Percentiles rank a stretch among this genome's conserved stretches.
phyloP scores from a whole-genome alignment of 805 yeast genomes.

The Suhomyces kilbournensis region DNA sequence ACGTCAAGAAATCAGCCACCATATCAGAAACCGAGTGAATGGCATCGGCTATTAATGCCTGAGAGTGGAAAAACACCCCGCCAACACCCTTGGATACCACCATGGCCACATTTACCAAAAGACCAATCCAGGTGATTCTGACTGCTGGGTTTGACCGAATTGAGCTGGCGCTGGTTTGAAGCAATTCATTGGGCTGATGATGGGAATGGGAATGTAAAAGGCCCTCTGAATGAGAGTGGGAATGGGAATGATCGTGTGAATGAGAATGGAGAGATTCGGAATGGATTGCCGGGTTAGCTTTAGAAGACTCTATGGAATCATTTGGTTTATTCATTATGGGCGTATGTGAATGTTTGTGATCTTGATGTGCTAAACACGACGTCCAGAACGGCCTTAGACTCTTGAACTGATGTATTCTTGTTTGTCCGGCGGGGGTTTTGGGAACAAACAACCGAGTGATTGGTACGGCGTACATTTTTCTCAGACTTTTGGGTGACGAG shows the following conservation, averaged over 20 bases:
- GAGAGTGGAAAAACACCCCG: constrained; percentile 90
- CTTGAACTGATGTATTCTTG: neutral
- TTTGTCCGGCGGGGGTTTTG: neutral
- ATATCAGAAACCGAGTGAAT: constrained; percentile 90
- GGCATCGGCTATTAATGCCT: constrained; percentile 91
- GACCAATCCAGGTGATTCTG: constrained; percentile 88
- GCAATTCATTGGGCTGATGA: constrained; percentile 45
- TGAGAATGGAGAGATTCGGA: neutral
- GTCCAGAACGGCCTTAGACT: constrained; percentile 1
- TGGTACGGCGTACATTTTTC: neutral
- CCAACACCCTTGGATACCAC: constrained; percentile 86
- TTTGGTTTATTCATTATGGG: neutral
- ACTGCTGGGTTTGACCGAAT: constrained; percentile 72
- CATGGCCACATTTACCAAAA: constrained; percentile 78
- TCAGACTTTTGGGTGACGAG: neutral
- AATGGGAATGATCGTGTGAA: neutral
- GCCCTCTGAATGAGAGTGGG: constrained; percentile 4
- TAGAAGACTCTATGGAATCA: neutral
- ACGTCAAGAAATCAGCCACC: constrained; percentile 83
- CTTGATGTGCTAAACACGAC: neutral
- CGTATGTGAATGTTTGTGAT: neutral
- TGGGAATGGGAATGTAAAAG: constrained; percentile 36
- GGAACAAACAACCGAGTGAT: neutral
- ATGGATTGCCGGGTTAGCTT: neutral
- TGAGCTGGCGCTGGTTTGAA: constrained; percentile 22